Evolutionary conservation across 2,329 filamentous ascomycete genomes (phyloP), one percentile per base, ranked within the genome.

Genomic region (Aspergillus candidus): DNA sequence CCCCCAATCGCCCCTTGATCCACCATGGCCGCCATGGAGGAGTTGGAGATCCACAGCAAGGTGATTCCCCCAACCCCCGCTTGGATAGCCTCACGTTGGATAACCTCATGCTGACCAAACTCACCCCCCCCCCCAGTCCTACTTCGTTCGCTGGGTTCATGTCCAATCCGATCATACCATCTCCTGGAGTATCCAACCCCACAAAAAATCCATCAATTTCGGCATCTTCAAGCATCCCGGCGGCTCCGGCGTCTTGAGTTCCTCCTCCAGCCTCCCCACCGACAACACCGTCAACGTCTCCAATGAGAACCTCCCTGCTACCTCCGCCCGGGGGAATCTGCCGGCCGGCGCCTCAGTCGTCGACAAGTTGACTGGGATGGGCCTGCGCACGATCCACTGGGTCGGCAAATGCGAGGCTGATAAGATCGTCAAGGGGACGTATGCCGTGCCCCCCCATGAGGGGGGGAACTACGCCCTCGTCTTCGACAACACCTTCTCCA

Each of bases 401-500:
- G 76, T 86, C 54, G 93, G 93, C 33, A 95, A 91, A 74, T 97
- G 89, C 66, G 91, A 97, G 69, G 90, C 93, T 32, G 91, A 97
- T 71, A 91, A 93, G 71, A 89, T 96, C 40, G 86, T 88, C 14
- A 88, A 91, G 66, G 93, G 91, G 29, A 93, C 84, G 14, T 88
- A 88, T 63, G 86, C 95, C 61, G 87, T 97, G 17, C 72, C 73
- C 1, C 59, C 72, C 6, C 82, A 81, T 30, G 82, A 93, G 51
- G 87, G 83, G 17, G 93, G 93, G 60, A 96, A 95, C 80, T 98
- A 94, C 63, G 93, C 90, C 44, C 74, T 98, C 49, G 88, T 97
- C 29, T 95, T 98, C 61, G 93, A 98, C 78, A 98, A 98, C 62
- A 98, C 93, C 22, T 98, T 98, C 65, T 95, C 90, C 48, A 97